Conservation (phyloP, 2,329 filamentous ascomycete species). For the Penicillium sclerotigenum region DNA sequence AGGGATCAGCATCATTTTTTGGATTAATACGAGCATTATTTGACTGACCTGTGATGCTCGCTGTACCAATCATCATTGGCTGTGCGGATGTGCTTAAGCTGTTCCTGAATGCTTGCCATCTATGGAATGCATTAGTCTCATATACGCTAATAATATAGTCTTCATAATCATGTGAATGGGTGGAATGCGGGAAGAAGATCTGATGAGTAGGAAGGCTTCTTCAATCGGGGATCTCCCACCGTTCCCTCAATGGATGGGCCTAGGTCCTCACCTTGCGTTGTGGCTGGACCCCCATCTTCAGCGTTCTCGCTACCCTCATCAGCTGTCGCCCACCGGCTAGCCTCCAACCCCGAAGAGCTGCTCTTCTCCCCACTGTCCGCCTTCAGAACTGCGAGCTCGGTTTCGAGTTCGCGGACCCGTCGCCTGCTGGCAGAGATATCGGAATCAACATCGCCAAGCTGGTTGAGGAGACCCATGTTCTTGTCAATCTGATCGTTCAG, state of each 20-base stretch:
- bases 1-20: background rate
- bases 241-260: slow-evolving; percentile 49
- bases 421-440: slow-evolving; percentile 36
- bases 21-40: background rate
- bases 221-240: slow-evolving; percentile 45
- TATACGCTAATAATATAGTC: slow-evolving; percentile 20
- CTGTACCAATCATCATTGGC: slow-evolving; percentile 46
- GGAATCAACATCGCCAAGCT: slow-evolving; percentile 40
- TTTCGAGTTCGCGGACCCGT: slow-evolving; percentile 40
- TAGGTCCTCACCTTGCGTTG: slow-evolving; percentile 47
- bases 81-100: slow-evolving; percentile 46
- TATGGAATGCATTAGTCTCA: slow-evolving; percentile 30
- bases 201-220: slow-evolving; percentile 30
- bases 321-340: slow-evolving; percentile 43
- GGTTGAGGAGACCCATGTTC: slow-evolving; percentile 41
- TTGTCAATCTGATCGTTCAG: slow-evolving; percentile 41
- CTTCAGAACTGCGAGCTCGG: slow-evolving; percentile 38
- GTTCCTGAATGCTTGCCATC: slow-evolving; percentile 49
- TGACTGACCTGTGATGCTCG: slow-evolving; percentile 41
- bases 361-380: slow-evolving; percentile 31
- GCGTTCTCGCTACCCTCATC: slow-evolving; percentile 28
- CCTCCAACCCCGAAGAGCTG: slow-evolving; percentile 32
- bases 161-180: slow-evolving; percentile 30
- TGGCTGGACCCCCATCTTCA: slow-evolving; percentile 36
- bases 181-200: slow-evolving; percentile 32